phyloP scores from a whole-genome alignment of 257 asterid species.

The Paraleonurus japonicus region DNA sequence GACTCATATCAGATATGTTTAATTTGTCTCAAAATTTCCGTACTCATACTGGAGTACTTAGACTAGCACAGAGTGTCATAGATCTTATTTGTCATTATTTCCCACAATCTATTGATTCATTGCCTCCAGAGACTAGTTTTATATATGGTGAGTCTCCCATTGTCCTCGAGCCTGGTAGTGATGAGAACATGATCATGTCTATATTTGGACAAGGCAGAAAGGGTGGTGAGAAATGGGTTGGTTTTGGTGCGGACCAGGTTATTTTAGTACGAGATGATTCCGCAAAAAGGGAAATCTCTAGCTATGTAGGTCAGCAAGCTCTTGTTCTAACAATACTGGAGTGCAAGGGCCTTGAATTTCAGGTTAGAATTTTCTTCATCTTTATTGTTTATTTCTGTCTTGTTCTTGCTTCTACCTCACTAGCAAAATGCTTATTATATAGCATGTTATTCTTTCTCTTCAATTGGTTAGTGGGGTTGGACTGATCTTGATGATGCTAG shows the following conservation, averaged over 20 bases:
- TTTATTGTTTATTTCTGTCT: background rate
- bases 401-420: too few species aligned
- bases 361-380: constrained; percentile 31
- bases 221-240: constrained; percentile 39
- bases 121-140: constrained; percentile 57
- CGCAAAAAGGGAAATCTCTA: constrained; percentile 37
- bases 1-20: constrained; percentile 43
- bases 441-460: too few species aligned
- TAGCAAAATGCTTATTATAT: too few species aligned
- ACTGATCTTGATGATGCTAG: too few species aligned
- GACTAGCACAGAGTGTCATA: constrained; percentile 59
- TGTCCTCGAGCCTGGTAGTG: constrained; percentile 48
- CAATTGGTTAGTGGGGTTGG: too few species aligned
- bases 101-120: constrained; percentile 47
- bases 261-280: constrained; percentile 59
- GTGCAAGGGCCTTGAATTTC: constrained; percentile 75
- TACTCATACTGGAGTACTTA: constrained; percentile 65
- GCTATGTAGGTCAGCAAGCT: constrained; percentile 50
- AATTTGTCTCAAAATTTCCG: constrained; percentile 59
- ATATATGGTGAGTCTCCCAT: constrained; percentile 65
- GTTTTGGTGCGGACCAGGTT: constrained; percentile 70
- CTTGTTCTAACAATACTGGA: constrained; percentile 56
- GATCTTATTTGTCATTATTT: constrained; percentile 54
- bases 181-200: constrained; percentile 47
- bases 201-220: constrained; percentile 58